Evolutionary conservation across 495 filamentous ascomycete species (phyloP), one percentile per base, ranked within the genome.

Genomic region (Thermothielavioides terrestris): DNA sequence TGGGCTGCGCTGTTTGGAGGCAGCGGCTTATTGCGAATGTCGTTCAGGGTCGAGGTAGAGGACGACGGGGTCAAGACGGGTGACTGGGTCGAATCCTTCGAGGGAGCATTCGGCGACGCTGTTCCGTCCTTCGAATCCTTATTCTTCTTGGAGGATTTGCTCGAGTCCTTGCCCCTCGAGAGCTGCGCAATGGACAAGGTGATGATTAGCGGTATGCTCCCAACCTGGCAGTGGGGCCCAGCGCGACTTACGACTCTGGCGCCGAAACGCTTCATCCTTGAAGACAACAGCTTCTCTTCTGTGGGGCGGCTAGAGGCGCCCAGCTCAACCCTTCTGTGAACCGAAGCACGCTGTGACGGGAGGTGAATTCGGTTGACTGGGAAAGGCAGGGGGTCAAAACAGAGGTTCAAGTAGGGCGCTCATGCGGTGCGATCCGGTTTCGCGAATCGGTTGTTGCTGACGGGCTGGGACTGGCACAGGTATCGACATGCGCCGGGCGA

Each of bases 181-280:
- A 97, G 88, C 88, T 96, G 56, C 11, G 31, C 26, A 23, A 36
- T 23, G 17, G 50, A 49, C 48, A 58, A 43, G 47, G 39, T 55
- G 26, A 54, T 7, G 15, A 25, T 8, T 2, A 6, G 15, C 12
- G 21, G 1, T 17, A 15, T 1, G 7, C 4, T 11, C 11, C 18
- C 12, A 15, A n/a, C n/a, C n/a, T n/a, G n/a, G n/a, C n/a, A n/a
- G n/a, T n/a, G n/a, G 6, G 18, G 3, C 14, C 10, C 12, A 10
- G 14, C 38, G 55, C 53, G 60, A 85, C 91, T 77, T 77, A 95
- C 91, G 75, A 97, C 94, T 85, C 86, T 85, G 76, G 94, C 88
- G 74, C 92, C 85, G 71, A 98, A 95, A 64, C 88, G 83, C 76
- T 95, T 96, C 92, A 98, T 97, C 73, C 79, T 89, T 55, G 66